phyloP scores from a whole-genome alignment of 2,329 filamentous ascomycete species.

The Beauveria scarabaeidicola region DNA sequence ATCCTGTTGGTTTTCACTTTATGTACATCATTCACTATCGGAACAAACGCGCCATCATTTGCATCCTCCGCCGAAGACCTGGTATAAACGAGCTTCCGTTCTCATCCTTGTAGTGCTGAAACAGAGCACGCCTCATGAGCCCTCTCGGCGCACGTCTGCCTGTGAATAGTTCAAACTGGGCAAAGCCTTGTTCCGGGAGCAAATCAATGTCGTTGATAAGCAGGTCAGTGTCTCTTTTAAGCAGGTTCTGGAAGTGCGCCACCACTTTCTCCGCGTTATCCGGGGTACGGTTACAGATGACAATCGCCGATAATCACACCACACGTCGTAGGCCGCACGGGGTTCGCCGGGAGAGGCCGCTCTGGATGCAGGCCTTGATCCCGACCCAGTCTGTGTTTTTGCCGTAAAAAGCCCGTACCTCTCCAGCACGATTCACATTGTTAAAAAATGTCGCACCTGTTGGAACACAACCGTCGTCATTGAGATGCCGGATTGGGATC shows the following conservation, averaged over 20 bases:
- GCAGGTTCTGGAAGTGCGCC: conserved; percentile 58
- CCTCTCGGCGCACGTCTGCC: conserved; percentile 45
- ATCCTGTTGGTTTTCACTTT: neutral
- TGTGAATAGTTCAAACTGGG: conserved; percentile 75
- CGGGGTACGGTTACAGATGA: conserved; percentile 63
- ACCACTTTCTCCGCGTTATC: conserved; percentile 60
- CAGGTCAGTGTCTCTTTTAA: conserved; percentile 35
- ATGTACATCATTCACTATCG: neutral
- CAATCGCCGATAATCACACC: conserved; percentile 60
- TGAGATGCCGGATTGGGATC: conserved; percentile 57
- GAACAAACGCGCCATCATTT: conserved; percentile 29
- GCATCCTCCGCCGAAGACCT: conserved; percentile 31
- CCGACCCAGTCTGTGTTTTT: conserved; percentile 81
- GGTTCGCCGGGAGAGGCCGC: conserved; percentile 64
- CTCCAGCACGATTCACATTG: conserved; percentile 53
- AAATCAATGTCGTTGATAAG: conserved; percentile 54
- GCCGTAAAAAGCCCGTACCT: conserved; percentile 61
- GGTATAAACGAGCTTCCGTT: conserved; percentile 31
- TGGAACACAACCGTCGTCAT: conserved; percentile 48
- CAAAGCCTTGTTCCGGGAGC: conserved; percentile 69
- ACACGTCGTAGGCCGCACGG: conserved; percentile 45
- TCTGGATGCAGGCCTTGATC: conserved; percentile 62
- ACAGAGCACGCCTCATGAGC: conserved; percentile 61
- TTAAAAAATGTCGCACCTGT: conserved; percentile 43
- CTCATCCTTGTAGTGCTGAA: conserved; percentile 35